Base-by-base conservation (phyloP, 1,284 basidiomycete genomes). In the Entoloma clypeatum region DNA sequence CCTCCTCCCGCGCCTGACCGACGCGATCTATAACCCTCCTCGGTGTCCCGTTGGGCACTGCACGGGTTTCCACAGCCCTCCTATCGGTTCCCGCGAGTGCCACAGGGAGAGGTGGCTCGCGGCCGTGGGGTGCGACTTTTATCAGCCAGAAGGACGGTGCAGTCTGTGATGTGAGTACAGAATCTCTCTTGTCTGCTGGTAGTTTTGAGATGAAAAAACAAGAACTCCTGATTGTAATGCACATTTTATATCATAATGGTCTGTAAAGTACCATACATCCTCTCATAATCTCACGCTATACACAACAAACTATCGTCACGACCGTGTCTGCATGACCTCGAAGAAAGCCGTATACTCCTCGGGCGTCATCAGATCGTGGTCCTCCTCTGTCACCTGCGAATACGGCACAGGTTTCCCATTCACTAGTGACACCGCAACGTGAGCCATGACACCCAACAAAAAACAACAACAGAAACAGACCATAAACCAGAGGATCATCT, bases 331-430 rank as follows among this genome's bases (percentile, higher is more conserved):
- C 52, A 78, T 63, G 37, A 86, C 67, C 52, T 85, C 78, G 55
- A 81, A 88, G 64, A 78, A 89, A 18, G 77, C 74, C n/a, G 78
- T 79, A 56, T 89, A 90, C 60, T 90, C 86, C 39, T 90, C 87
- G 6, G 85, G 79, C 7, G 85, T 86, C 86, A 90, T 90, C 54
- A 81, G 58, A 37, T 88, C 86, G 52, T 89, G 83, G 53, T 89
- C 81, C 51, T 86, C 87, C 54, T 90, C 86, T 7, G 83, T 88
- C 35, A 90, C 74, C 48, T 75, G 65, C n/a, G 82, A 86, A 56
- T 82, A 81, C 10, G 73, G 68, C 45, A 84, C 75, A 5, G 76
- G 70, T 41, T 68, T 62, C n/a, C 86, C 85, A 48, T 83, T 80
- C 17, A 89, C 86, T 86, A 44, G 10, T 34, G 26, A 18, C 18